phyloP scores from a whole-genome alignment of 176 grass and related monocot genomes.

The Oryza glumipatula region DNA sequence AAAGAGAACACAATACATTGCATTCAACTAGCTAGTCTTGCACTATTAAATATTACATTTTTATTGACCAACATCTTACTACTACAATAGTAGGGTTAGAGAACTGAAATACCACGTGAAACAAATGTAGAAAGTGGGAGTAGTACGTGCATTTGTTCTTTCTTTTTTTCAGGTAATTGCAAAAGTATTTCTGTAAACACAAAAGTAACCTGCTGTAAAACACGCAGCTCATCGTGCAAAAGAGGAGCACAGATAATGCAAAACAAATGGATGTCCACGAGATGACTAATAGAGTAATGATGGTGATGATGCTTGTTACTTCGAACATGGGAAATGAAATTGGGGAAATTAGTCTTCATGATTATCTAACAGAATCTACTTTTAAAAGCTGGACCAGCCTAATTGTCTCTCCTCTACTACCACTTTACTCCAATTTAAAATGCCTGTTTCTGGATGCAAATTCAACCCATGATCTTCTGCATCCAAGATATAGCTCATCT shows the following conservation, averaged over 20 bases:
- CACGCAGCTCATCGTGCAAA: neutral
- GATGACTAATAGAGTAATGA: constrained; percentile 26
- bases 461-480: constrained; percentile 6
- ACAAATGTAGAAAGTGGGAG: too few relatives aligned
- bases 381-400: constrained; percentile 37
- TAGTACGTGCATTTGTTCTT: neutral
- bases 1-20: too few relatives aligned
- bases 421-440: neutral
- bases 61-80: neutral
- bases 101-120: too few relatives aligned
- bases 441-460: constrained; percentile 11
- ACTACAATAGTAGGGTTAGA: neutral
- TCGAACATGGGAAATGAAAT: constrained; percentile 38
- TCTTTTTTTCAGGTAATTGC: neutral
- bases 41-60: too few relatives aligned
- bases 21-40: too few relatives aligned
- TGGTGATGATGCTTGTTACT: constrained; percentile 37
- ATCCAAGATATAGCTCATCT: neutral
- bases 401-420: neutral
- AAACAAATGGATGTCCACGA: constrained; percentile 1
- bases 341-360: constrained; percentile 32
- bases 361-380: constrained; percentile 41
- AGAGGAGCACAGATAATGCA: neutral
- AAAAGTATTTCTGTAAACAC: constrained; percentile 3
- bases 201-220: neutral